Conservation (phyloP, 306 rosid genomes). For the Vicia sativa region DNA sequence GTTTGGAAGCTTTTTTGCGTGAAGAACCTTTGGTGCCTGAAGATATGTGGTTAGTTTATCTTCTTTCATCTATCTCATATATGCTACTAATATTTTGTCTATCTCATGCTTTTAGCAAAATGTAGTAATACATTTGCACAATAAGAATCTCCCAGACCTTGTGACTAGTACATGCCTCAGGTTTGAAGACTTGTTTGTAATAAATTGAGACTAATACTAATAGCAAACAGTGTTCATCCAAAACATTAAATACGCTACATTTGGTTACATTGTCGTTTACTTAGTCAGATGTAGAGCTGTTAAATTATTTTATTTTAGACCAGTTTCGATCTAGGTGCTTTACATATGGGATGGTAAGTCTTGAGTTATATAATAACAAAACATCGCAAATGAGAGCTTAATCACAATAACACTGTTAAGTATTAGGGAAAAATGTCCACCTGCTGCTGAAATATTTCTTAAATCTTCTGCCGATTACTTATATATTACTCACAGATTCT, state of each 20-base stretch:
- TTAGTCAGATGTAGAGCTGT: neutral
- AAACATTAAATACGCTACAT: slow-evolving; percentile 7
- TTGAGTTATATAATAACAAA: neutral
- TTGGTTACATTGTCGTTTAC: neutral
- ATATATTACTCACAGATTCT: slow-evolving; percentile 1
- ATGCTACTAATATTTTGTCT: slow-evolving; percentile 11
- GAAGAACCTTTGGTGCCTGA: slow-evolving; percentile 99
- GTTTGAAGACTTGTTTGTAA: slow-evolving; percentile 14
- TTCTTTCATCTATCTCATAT: slow-evolving; percentile 28
- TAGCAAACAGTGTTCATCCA: slow-evolving; percentile 11
- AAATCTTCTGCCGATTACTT: neutral
- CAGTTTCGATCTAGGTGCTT: slow-evolving; percentile 4
- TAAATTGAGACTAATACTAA: slow-evolving; percentile 3
- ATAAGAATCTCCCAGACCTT: slow-evolving; percentile 22
- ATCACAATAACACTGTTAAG: neutral
- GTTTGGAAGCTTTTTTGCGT: slow-evolving; percentile 94
- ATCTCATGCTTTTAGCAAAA: slow-evolving; percentile 15
- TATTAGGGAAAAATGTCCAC: slow-evolving; percentile 7
- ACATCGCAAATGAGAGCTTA: neutral
- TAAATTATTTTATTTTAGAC: neutral
- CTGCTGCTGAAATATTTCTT: slow-evolving; percentile 2
- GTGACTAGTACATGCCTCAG: neutral
- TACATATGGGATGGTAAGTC: neutral
- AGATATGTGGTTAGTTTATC: slow-evolving; percentile 92
- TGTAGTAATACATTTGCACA: slow-evolving; percentile 8